A percentile compares a stretch with the other conserved stretches of the same genome.
These are phyloP conservation scores for Parascedosporium putredinis DNA, from an alignment of 2,329 filamentous ascomycete species.

Conservation along the genomic window DNA sequence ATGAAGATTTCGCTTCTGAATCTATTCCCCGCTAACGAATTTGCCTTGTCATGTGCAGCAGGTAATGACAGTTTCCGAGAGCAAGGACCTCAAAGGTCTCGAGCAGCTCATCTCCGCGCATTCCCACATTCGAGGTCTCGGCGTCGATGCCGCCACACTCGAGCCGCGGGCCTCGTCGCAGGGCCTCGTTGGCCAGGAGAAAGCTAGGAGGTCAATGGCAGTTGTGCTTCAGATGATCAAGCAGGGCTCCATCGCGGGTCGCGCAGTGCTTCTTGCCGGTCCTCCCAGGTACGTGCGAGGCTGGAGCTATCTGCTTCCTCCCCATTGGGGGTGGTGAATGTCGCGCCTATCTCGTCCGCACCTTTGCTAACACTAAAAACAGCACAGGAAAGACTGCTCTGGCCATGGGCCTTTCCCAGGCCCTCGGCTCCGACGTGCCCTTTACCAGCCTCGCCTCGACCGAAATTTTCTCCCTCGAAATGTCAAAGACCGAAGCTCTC, in stretches of 20 bases:
- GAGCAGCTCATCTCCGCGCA: conserved; percentile 90
- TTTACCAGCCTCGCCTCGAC: conserved; percentile 94
- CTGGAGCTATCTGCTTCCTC: neutral
- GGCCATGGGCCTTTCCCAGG: conserved; percentile 97
- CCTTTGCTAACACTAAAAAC: neutral
- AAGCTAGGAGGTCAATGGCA: conserved; percentile 90
- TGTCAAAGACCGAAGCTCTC: conserved; percentile 97
- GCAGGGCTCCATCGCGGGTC: conserved; percentile 94
- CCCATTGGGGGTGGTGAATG: neutral
- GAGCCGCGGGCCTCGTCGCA: conserved; percentile 80
- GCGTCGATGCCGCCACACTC: conserved; percentile 83
- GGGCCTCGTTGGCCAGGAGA: conserved; percentile 90
- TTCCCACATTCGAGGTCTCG: conserved; percentile 92
- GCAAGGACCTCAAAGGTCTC: conserved; percentile 88
- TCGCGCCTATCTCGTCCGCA: neutral
- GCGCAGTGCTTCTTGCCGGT: conserved; percentile 87
- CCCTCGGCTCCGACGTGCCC: conserved; percentile 83
- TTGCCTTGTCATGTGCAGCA: conserved; percentile 28
- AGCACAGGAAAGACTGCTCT: conserved; percentile 98
- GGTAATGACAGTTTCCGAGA: conserved; percentile 76
- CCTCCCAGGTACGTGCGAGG: conserved; percentile 57
- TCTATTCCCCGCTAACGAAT: conserved; percentile 11
- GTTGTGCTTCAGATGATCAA: conserved; percentile 98
- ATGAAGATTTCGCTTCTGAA: neutral
- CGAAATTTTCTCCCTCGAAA: conserved; percentile 97